phyloP scores from a whole-genome alignment of 1,284 basidiomycete genomes.

The Sporisorium graminicola region DNA sequence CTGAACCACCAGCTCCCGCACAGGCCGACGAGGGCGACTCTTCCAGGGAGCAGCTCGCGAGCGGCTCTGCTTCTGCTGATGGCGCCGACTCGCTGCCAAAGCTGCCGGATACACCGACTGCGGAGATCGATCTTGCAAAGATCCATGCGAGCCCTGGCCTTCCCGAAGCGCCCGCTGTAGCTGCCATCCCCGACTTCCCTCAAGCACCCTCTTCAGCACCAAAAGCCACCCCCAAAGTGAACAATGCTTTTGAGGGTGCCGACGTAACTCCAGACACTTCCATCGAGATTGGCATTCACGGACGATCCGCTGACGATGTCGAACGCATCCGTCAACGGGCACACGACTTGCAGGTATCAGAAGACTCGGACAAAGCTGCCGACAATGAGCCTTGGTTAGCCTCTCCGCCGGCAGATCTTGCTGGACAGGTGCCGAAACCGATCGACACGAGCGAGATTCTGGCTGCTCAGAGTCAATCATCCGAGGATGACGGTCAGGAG shows the following conservation, averaged over 20 bases:
- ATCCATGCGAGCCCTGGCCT: slow-evolving; percentile 23
- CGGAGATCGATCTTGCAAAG: slow-evolving; percentile 46
- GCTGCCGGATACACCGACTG: slow-evolving; percentile 43
- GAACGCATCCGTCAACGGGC: slow-evolving; percentile 44
- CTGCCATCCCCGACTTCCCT: slow-evolving; percentile 50
- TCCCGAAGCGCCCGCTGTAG: slow-evolving; percentile 10
- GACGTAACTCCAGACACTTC: slow-evolving; percentile 43
- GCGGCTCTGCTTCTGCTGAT: slow-evolving; percentile 5
- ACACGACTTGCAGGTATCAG: slow-evolving; percentile 33
- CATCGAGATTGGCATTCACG: slow-evolving; percentile 57
- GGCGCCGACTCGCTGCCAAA: slow-evolving; percentile 27
- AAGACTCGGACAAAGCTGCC: slow-evolving; percentile 11
- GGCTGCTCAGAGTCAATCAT: slow-evolving; percentile 18
- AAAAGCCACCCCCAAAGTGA: slow-evolving; percentile 19
- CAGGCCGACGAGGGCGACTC: background rate
- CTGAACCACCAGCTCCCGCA: slow-evolving; percentile 13
- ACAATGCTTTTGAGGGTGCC: slow-evolving; percentile 18
- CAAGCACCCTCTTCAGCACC: slow-evolving; percentile 47
- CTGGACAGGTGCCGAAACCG: slow-evolving; percentile 35
- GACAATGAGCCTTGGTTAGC: slow-evolving; percentile 42
- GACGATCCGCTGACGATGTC: slow-evolving; percentile 49
- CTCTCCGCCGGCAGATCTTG: slow-evolving; percentile 24
- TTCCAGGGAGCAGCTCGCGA: slow-evolving; percentile 13
- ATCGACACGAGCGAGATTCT: slow-evolving; percentile 42
- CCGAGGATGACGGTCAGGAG: slow-evolving; percentile 22